phyloP scores from a whole-genome alignment of 2,329 filamentous ascomycete genomes.

The Colletotrichum abscissum region DNA sequence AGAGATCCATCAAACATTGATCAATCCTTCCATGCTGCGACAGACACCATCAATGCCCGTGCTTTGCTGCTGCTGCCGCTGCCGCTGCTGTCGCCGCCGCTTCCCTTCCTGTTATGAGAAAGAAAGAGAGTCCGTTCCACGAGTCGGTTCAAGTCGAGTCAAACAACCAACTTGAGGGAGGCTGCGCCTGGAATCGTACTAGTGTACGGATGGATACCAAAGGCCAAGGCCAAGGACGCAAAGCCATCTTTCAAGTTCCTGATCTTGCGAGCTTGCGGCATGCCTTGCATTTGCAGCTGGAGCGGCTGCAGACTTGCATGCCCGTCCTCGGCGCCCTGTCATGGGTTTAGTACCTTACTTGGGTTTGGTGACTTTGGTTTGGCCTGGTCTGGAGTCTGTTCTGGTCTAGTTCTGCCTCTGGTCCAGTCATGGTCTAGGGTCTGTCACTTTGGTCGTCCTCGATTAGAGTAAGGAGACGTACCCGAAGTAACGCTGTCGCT shows the following conservation, averaged over 20 bases:
- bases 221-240: background rate
- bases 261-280: background rate
- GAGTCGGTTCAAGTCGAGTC: background rate
- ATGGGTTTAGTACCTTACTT: background rate
- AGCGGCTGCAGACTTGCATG: constrained; percentile 22
- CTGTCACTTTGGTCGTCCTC: constrained; percentile 28
- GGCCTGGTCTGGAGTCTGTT: background rate
- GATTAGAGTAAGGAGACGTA: constrained; percentile 30
- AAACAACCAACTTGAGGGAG: background rate
- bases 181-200: background rate
- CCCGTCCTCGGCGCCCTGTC: constrained; percentile 10
- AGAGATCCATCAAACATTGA: constrained; percentile 46
- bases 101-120: background rate
- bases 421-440: constrained; percentile 16
- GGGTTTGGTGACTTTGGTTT: background rate
- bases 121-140: background rate
- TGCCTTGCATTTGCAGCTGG: constrained; percentile 9
- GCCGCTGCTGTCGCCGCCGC: background rate
- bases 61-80: background rate
- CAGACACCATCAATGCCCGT: constrained; percentile 38
- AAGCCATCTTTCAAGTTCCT: background rate
- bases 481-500: constrained; percentile 32
- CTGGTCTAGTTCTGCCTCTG: background rate
- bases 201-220: background rate
- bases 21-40: constrained; percentile 40